Base-by-base conservation (phyloP, 108 stramenopile genomes). In the Skeletonema marinoi region DNA sequence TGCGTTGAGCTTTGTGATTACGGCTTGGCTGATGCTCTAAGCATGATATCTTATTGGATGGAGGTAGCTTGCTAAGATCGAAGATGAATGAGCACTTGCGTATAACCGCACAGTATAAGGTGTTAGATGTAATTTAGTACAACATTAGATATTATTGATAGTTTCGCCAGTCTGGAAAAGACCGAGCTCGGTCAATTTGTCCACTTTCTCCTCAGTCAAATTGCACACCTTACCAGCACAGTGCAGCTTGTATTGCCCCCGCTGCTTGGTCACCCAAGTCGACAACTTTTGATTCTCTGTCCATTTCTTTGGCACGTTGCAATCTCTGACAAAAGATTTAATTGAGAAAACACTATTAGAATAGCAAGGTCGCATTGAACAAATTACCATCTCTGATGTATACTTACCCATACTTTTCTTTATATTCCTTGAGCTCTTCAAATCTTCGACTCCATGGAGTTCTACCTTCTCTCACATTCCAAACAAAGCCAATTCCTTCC, bases 391-490 rank as follows among this genome's bases (percentile, higher is more conserved):
- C 16, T 46, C 44, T 46, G 16, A 46, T 36, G 16, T 46, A n/a
- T 2, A n/a, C 44, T 66, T 71, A 33, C 21, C 73, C 79, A 46
- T 80, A 68, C 41, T 63, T 65, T 16, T 21, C 42, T 39, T 70
- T 69, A 65, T 80, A 80, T 36, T 50, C 30, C 21, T 70, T 65
- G 14, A 80, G 41, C 63, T 80, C 79, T 4, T 62, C 46, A 42
- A 80, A 38, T 58, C 79, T 70, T 31, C 59, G 64, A 21, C 14
- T 25, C 79, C 79, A 80, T 32, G 65, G 73, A 21, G 61, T 60
- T 42, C 74, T 68, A 12, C 32, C 51, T 64, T 58, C 67, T 6
- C 73, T 51, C 9, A 74, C 32, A 4, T 56, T 69, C 79, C 79
- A 80, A 0, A 74, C 50, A 44, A 80, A 80, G 36, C 73, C 73